phyloP scores from a whole-genome alignment of 371 early-diverging fungal species.

The Mucor velutinosus region DNA sequence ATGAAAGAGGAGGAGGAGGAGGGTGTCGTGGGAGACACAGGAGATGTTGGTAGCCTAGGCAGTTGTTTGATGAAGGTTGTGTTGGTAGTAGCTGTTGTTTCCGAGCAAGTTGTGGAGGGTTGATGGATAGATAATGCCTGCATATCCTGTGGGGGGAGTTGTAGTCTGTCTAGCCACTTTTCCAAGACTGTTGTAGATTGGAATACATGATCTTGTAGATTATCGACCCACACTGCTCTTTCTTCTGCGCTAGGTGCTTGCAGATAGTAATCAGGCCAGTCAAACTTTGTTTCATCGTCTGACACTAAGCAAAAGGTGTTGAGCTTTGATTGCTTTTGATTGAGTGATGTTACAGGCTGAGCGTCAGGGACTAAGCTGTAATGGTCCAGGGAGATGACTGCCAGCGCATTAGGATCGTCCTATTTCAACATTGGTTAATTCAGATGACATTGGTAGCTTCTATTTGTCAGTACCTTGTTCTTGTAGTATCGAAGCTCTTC shows the following conservation, averaged over 20 bases:
- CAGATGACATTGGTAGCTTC: neutral
- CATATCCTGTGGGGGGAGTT: constrained; percentile 22
- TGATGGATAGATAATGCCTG: neutral
- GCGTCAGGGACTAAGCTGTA: constrained; percentile 27
- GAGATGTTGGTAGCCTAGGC: neutral
- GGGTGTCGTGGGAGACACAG: neutral
- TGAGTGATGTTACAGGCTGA: constrained; percentile 11
- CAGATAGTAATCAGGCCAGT: constrained; percentile 37
- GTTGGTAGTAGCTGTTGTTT: neutral
- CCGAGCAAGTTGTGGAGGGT: neutral
- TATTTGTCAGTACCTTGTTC: constrained; percentile 21
- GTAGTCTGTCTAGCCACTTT: constrained; percentile 45
- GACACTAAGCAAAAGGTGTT: constrained; percentile 37
- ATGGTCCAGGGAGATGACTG: constrained; percentile 34
- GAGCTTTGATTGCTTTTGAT: constrained; percentile 14
- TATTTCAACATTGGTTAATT: constrained; percentile 1
- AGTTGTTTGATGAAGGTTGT: neutral
- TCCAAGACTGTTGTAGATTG: constrained; percentile 41
- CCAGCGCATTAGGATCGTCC: constrained; percentile 32
- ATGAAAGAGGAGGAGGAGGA: neutral
- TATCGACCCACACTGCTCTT: constrained; percentile 28
- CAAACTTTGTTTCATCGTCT: constrained; percentile 28
- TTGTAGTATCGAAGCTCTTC: constrained; percentile 21
- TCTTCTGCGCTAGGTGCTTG: constrained; percentile 36
- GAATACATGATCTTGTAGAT: constrained; percentile 23